Evolutionary conservation across 306 rosid genomes (phyloP), one percentile per base, ranked within the genome.

Genomic region (Mucuna pruriens): DNA sequence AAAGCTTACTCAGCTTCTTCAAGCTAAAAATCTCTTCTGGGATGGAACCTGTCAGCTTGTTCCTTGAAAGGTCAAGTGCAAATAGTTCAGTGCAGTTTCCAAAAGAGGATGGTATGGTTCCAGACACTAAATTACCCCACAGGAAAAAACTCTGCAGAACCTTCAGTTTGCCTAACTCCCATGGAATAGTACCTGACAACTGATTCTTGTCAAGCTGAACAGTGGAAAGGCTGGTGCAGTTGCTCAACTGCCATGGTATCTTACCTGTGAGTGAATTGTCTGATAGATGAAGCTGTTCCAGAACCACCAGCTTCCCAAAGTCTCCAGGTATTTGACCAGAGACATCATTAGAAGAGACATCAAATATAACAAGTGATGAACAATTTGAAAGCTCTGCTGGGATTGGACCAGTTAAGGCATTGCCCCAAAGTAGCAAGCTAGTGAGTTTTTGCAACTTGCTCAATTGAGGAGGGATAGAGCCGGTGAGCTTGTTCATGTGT

Each of bases 141-240:
- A 95, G 49, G 92, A 91, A 95, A 85, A 95, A 92, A 74, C 86
- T 79, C 74, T 95, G 99, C 82, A 95, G 60, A 54, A 71, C 60
- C 57, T 92, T 89, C 81, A 95, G 78, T 9, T 92, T 87, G 5
- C 99, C 97, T 67, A 95, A 80, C 77, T 93, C 90, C 90, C 87
- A 74, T 11, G 99, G 99, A 84, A 95, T 95, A 15, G 83, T 77
- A 75, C 99, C 99, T 72, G 99, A 91, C 46, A 95, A 80, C 82
- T 91, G 96, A 66, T 95, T 95, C 85, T 95, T 95, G 52, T 95
- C 99, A 61, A 95, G 94, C 90, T 95, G 99, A 85, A 93, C 87
- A 19, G 91, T 90, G 15, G 93, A 90, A 15, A 95, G 92, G 86
- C 98, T 95, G 2, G 96, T 85, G 63, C 98, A 93, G 94, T 93